Conservation (phyloP, 192 early-diverging fungal genomes). For the Coemansia sp. region DNA sequence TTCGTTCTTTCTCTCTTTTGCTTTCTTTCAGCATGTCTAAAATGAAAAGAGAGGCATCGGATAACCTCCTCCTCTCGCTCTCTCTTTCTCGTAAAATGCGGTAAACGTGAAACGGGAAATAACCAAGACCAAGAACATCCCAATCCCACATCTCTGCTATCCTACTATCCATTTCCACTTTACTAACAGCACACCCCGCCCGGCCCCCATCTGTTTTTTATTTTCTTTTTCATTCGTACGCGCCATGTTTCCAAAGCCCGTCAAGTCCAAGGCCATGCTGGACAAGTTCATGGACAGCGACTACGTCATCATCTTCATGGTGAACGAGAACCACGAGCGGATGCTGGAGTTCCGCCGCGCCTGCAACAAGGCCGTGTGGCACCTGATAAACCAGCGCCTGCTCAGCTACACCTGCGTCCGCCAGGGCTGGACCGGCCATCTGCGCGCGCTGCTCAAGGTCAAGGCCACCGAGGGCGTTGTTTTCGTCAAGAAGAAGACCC, state of each 20-base stretch:
- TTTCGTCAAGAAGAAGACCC: slow-evolving; percentile 21
- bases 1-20: too few relatives aligned
- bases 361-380: not conserved
- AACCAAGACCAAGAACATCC: too few relatives aligned
- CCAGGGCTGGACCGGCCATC: slow-evolving; percentile 4
- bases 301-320: slow-evolving; percentile 21
- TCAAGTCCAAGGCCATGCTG: slow-evolving; percentile 15
- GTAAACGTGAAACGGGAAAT: too few relatives aligned
- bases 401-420: slow-evolving; percentile 15
- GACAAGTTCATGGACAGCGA: slow-evolving; percentile 14
- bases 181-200: not conserved
- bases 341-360: slow-evolving; percentile 17
- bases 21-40: too few relatives aligned
- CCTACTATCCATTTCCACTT: not conserved
- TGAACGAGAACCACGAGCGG: not conserved
- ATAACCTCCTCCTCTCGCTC: too few relatives aligned
- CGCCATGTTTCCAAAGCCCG: slow-evolving; percentile 10
- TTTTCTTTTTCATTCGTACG: not conserved
- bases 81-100: too few relatives aligned
- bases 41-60: too few relatives aligned
- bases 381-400: not conserved
- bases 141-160: too few relatives aligned
- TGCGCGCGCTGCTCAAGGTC: slow-evolving; percentile 8
- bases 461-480: slow-evolving; percentile 14
- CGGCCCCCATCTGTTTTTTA: not conserved